Base-by-base conservation (phyloP, 2,329 filamentous ascomycete species). In the Chrysosphaeria jannelii region DNA sequence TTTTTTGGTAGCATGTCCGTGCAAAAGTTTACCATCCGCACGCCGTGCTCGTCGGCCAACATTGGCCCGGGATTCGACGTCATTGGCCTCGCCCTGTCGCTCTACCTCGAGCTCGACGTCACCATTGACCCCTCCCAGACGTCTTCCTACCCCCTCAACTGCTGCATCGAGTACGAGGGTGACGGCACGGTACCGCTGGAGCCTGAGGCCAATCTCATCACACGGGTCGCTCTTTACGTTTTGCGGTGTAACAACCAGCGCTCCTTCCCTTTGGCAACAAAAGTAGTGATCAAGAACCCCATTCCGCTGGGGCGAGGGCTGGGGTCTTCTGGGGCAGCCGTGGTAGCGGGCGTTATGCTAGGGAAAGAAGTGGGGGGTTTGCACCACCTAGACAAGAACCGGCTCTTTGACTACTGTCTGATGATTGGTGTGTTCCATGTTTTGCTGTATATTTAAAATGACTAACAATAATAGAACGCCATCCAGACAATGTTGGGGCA, bases 61-160 rank as follows among this genome's bases (percentile, higher is more conserved):
- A 91, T 93, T 40, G 81, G 76, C 34, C 81, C 81, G 23, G 81
- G 81, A 28, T 97, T 93, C 54, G 81, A 97, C 52, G 81, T 91
- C 36, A 90, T 93, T 42, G 76, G 85, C 34, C 67, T 97, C 30
- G 81, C 81, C 6, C 57, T 97, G 34, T 89, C 78, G 33, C 66
- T 91, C 44, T 89, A 81, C 50, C 70, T 97, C 32, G 79, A 91
- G 50, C 53, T 93, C 27, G 58, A 66, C 31, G 71, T 93, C 42
- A 75, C 66, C 31, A 55, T 88, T 38, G 60, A 71, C 43, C 51
- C 61, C 28, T 45, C 51, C 35, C 49, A 50, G 38, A 35, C 39
- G 24, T 7, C 7, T n/a, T 38, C 47, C 20, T 64, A 61, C 6
- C 63, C 69, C 14, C 56, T 79, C 37, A 85, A 91, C 51, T 93